Base-by-base conservation (phyloP, 768 basidiomycete genomes). In the Inosperma sp. region DNA sequence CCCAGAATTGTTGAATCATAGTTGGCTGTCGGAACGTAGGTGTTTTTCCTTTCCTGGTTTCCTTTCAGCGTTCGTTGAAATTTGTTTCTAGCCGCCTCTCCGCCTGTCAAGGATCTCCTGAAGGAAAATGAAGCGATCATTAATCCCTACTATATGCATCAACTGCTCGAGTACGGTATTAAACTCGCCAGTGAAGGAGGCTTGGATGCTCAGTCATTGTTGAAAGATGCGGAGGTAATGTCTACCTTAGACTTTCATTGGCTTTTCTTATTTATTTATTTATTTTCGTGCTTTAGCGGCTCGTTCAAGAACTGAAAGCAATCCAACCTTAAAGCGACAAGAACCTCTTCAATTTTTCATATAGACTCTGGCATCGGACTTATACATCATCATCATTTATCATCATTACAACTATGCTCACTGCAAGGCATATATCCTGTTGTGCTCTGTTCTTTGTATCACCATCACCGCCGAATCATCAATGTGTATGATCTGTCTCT, bases 1-100 rank as follows among this genome's bases (percentile, higher is more conserved):
- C 54, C 90, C 91, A 2, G 83, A 93, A 61, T 68, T 99, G 61
- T 64, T 97, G 59, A 79, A 81, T 42, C 83, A 93, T 59, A 82
- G 82, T 49, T 95, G 93, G 86, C 62, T 93, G 47, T 74, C 72
- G 52, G 80, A 81, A 63, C 68, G 82, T 82, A 62, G 75, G 72
- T 37, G 46, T 37, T 52, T n/a, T 45, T 47, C 40, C 19, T 22
- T 21, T 7, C 17, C 8, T n/a, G 14, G 9, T 53, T 8, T 19
- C 8, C 5, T 23, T 19, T 29, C 40, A 30, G 42, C 13, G 19
- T 27, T 3, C 16, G 22, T 21, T 26, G n/a, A 43, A 14, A 42
- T 26, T 29, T 39, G 59, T 37, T 40, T 35, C 43, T 49, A 70
- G 65, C 67, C 14, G 56, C 61, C 46, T 49, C 65, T 3, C 62